Evolutionary conservation across 2,329 filamentous ascomycete species (phyloP).

Genomic region (Parasarocladium wereldwijsianum): DNA sequence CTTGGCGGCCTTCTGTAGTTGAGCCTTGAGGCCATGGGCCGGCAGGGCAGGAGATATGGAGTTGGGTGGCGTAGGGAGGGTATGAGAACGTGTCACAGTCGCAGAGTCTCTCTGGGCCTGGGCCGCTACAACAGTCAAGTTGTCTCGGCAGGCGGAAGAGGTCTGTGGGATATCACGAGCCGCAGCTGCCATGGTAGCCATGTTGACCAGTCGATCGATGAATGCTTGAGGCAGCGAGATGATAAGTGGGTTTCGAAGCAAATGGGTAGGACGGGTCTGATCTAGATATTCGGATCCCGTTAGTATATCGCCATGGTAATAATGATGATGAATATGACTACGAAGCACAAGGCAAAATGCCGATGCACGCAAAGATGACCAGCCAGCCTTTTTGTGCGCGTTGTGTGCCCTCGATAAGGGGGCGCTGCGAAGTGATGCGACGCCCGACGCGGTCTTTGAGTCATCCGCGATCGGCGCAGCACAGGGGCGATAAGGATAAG

Average conservation of each 20-base stretch:
- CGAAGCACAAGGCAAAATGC: slow-evolving; percentile 10
- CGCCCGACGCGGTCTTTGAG: slow-evolving; percentile 4
- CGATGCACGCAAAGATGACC: slow-evolving; percentile 8
- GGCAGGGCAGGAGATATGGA: slow-evolving; percentile 83
- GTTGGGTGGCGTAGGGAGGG: slow-evolving; percentile 82
- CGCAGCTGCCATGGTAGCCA: slow-evolving; percentile 52
- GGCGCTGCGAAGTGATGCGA: slow-evolving; percentile 1
- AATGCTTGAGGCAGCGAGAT: slow-evolving; percentile 19
- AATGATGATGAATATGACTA: slow-evolving; percentile 13
- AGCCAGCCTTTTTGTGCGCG: not conserved
- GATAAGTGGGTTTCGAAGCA: not conserved
- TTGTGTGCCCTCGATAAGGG: not conserved
- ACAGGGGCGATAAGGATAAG: slow-evolving; percentile 12
- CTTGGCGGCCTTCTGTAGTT: slow-evolving; percentile 38
- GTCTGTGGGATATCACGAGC: slow-evolving; percentile 52
- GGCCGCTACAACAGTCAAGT: slow-evolving; percentile 59
- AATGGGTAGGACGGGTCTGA: slow-evolving; percentile 4
- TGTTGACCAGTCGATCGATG: slow-evolving; percentile 26
- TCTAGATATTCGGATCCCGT: not conserved
- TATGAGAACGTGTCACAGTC: slow-evolving; percentile 43
- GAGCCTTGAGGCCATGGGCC: slow-evolving; percentile 64
- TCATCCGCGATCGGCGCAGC: not conserved
- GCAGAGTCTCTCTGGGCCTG: slow-evolving; percentile 46
- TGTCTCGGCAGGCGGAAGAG: slow-evolving; percentile 45
- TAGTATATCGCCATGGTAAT: not conserved